A percentile compares a stretch with the other conserved stretches of the same genome.
phyloP scores from a whole-genome alignment of 1,284 basidiomycete species.

The Puccinia novopanici region DNA sequence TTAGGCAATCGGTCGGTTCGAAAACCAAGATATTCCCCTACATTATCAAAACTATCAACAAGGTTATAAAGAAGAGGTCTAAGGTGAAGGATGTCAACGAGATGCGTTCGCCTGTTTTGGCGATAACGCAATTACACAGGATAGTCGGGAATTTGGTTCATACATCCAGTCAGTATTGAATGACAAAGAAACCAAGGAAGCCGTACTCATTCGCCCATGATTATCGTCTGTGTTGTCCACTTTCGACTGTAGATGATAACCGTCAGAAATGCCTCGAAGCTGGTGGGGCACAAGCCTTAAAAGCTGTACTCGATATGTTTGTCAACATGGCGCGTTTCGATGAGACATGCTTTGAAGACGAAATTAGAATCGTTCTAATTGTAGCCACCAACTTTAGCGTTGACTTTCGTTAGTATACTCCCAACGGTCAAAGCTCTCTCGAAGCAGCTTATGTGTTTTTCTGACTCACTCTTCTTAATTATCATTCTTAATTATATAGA shows the following conservation, averaged over 20 bases:
- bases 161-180: conserved; percentile 24
- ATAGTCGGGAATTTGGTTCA: conserved; percentile 50
- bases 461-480: conserved; percentile 10
- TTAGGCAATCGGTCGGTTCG: conserved; percentile 34
- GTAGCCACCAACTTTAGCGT: conserved; percentile 40
- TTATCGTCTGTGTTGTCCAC: neutral
- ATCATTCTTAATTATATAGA: neutral
- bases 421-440: neutral
- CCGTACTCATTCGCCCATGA: neutral
- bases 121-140: conserved; percentile 34
- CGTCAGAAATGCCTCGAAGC: conserved; percentile 26
- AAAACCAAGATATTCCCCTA: conserved; percentile 31
- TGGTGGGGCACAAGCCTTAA: conserved; percentile 16
- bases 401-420: conserved; percentile 38
- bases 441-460: neutral
- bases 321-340: neutral
- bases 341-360: neutral
- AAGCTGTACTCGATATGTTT: conserved; percentile 11
- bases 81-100: neutral
- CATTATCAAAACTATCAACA: conserved; percentile 6
- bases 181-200: neutral
- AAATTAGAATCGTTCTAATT: conserved; percentile 10
- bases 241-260: conserved; percentile 29
- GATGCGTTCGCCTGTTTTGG: neutral
- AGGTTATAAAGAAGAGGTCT: neutral